Base-by-base conservation (phyloP, 2,329 filamentous ascomycete species). In the Chrysoporthe puriensis region DNA sequence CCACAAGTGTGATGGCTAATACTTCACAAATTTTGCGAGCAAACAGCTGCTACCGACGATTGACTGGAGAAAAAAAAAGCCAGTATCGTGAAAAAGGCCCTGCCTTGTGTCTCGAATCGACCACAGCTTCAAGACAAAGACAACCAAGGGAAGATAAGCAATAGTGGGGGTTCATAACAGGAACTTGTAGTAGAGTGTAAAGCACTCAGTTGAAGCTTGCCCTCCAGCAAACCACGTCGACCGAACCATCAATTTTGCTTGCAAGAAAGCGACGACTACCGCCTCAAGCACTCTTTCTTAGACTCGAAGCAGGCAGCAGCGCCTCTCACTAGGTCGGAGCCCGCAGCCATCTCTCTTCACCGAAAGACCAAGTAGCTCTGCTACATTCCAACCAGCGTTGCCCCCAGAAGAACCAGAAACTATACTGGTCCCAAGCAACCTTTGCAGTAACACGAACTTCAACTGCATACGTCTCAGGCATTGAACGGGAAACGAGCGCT, bases 51-150 rank as follows among this genome's bases (percentile, higher is more conserved):
- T 3, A 43, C 11, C 13, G 8, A 36, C 4, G 6, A 11, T 4
- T 34, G 50, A 40, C 40, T 57, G 26, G n/a, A n/a, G 43, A 14
- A 8, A 36, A 9, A 9, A 43, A 57, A 66, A 46, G 42, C n/a
- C 13, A 7, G 56, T 13, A 11, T 32, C n/a, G 8, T 52, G 36
- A 60, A 4, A 61, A 18, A 42, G 21, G 14, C 26, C 7, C 44
- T 34, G 32, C 56, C 2, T 40, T 63, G 62, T 48, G 32, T 3
- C 36, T 32, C 11, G 16, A 52, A n/a, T 7, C 8, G 21, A 48
- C 43, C 44, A 21, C 63, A n/a, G 16, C 34, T 50, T 26, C 34
- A 16, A 52, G 36, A 61, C 57, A 65, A 54, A 61, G 46, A 52
- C 13, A 13, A 54, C 34, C 26, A 54, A 52, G 21, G n/a, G 21